Percentiles rank a stretch among this genome's conserved stretches.
Conservation (phyloP, 169 alveolate species). For the Babesia sp. region DNA sequence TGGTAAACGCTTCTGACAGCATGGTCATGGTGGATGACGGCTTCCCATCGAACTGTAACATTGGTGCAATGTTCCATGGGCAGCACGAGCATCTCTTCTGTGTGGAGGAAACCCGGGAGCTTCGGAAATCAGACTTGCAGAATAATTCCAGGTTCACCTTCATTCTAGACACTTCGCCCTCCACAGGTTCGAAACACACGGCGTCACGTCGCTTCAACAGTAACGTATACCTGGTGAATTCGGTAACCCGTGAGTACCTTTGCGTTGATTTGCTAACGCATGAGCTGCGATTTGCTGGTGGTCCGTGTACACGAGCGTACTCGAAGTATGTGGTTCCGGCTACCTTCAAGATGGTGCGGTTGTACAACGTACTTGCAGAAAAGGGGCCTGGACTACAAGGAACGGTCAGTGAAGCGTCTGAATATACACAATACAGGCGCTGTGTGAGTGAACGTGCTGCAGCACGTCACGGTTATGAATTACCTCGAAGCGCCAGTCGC, state of each 20-base stretch:
- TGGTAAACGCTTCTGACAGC: neutral
- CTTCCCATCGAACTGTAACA: conserved; percentile 24
- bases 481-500: neutral
- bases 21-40: conserved; percentile 12
- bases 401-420: neutral
- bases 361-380: conserved; percentile 13
- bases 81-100: conserved; percentile 47
- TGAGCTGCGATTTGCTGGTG: conserved; percentile 39
- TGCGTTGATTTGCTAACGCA: conserved; percentile 51
- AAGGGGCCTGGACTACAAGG: neutral
- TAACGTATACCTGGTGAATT: conserved; percentile 19
- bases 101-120: conserved; percentile 18
- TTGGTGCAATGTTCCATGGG: conserved; percentile 49
- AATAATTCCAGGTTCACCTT: conserved; percentile 43
- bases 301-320: neutral
- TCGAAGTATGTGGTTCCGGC: conserved; percentile 59
- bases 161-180: conserved; percentile 25
- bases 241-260: conserved; percentile 45
- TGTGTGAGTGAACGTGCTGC: conserved; percentile 18
- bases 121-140: conserved; percentile 19
- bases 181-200: conserved; percentile 3
- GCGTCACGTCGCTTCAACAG: conserved; percentile 4
- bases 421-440: neutral
- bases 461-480: conserved; percentile 9
- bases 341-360: conserved; percentile 40